A percentile compares a stretch with the other conserved stretches of the same genome.
These are phyloP conservation scores for Aspergillus nidulans DNA, from an alignment of 495 filamentous ascomycete species.

Conservation along the genomic window DNA sequence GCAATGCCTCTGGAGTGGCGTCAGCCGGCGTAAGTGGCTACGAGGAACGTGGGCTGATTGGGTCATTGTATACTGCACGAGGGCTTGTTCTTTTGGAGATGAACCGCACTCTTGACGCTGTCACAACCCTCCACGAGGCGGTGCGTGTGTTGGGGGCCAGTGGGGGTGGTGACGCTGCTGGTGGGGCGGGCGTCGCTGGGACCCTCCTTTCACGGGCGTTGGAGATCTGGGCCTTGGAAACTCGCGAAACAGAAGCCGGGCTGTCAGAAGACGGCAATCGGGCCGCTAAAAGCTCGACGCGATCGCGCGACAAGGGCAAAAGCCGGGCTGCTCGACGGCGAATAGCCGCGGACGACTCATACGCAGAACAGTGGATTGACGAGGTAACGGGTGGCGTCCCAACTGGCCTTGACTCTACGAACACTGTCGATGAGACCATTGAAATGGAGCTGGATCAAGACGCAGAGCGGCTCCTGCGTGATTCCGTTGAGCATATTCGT, in stretches of 20 bases:
- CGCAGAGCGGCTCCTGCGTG: constrained; percentile 34
- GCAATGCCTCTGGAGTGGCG: constrained; percentile 28
- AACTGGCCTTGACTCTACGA: constrained; percentile 2
- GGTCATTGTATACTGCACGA: constrained; percentile 42
- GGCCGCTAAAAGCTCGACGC: constrained; percentile 16
- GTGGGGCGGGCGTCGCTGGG: constrained; percentile 65
- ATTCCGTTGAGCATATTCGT: constrained; percentile 33
- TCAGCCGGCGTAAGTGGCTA: constrained; percentile 43
- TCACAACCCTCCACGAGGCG: constrained; percentile 66
- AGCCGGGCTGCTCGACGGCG: constrained; percentile 25
- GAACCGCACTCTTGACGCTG: constrained; percentile 60
- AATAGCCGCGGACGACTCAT: constrained; percentile 16
- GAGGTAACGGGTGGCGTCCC: constrained; percentile 23
- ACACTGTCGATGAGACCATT: constrained; percentile 30
- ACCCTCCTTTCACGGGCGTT: constrained; percentile 71
- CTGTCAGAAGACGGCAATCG: constrained; percentile 19
- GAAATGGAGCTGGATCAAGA: constrained; percentile 43
- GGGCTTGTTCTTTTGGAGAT: constrained; percentile 71
- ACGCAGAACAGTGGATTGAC: constrained; percentile 35
- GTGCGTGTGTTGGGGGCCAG: constrained; percentile 49
- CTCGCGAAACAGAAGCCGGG: constrained; percentile 24
- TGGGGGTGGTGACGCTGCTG: constrained; percentile 55
- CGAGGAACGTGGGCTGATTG: constrained; percentile 42
- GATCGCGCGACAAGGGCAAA: constrained; percentile 30
- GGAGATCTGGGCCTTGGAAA: constrained; percentile 57